A percentile compares a stretch with the other conserved stretches of the same genome.
phyloP scores from a whole-genome alignment of 208 protist genomes.

The Trypanosoma vivax region DNA sequence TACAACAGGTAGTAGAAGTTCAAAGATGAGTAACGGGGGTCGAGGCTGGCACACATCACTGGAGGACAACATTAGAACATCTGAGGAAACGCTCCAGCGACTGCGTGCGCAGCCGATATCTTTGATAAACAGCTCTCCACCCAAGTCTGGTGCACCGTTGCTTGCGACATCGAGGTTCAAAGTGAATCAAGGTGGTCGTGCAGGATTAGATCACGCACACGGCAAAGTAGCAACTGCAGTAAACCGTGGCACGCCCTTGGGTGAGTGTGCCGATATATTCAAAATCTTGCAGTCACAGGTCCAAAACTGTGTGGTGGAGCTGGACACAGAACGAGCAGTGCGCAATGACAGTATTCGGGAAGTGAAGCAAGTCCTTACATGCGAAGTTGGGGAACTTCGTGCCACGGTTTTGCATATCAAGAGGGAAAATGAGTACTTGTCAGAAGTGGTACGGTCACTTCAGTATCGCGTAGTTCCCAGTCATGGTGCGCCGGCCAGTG shows the following conservation, averaged over 20 bases:
- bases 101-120: slow-evolving; percentile 32
- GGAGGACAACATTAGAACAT: slow-evolving; percentile 34
- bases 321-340: slow-evolving; percentile 69
- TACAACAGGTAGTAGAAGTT: not conserved
- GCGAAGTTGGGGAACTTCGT: slow-evolving; percentile 46
- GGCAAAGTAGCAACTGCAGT: not conserved
- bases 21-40: slow-evolving; percentile 2
- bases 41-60: slow-evolving; percentile 6
- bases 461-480: no score
- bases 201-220: not conserved
- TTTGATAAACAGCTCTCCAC: not conserved
- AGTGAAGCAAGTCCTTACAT: slow-evolving; percentile 25
- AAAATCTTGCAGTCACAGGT: slow-evolving; percentile 31
- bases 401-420: slow-evolving; percentile 47
- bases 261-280: slow-evolving; percentile 10
- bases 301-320: slow-evolving; percentile 42
- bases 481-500: slow-evolving; percentile 7
- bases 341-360: slow-evolving; percentile 51
- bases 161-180: no score
- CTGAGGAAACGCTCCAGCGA: slow-evolving; percentile 37
- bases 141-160: no score
- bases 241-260: not conserved
- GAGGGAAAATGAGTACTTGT: slow-evolving; percentile 51
- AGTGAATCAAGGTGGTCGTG: no score
- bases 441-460: slow-evolving; percentile 40